These are phyloP conservation scores for Hymenoscyphus scutula DNA, from an alignment of 2,329 filamentous ascomycete species.

Conservation along the genomic window DNA sequence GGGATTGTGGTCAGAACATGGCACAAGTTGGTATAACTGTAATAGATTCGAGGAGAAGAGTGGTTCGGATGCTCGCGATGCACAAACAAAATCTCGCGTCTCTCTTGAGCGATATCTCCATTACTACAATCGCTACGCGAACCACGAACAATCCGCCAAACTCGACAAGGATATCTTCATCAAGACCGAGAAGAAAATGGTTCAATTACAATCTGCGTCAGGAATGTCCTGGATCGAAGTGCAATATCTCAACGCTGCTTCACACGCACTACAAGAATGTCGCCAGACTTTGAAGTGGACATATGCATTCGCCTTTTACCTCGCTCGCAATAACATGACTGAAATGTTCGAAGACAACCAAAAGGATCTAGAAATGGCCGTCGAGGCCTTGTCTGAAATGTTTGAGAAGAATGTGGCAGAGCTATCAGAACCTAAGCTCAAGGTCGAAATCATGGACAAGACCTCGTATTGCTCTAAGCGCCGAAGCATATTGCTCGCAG, in stretches of 20 bases:
- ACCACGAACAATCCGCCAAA: conserved; percentile 96
- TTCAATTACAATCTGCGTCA: conserved; percentile 86
- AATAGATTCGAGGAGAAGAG: conserved; percentile 97
- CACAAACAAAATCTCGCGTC: conserved; percentile 84
- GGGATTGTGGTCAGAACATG: conserved; percentile 97
- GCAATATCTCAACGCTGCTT: conserved; percentile 91
- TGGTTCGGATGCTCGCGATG: conserved; percentile 83
- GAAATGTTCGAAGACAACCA: conserved; percentile 99
- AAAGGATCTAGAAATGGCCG: conserved; percentile 94
- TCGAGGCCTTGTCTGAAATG: conserved; percentile 97
- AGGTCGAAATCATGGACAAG: conserved; percentile 98
- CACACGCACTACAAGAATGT: conserved; percentile 90
- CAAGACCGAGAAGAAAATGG: conserved; percentile 99
- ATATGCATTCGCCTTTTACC: conserved; percentile 96
- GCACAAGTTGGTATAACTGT: conserved; percentile 99
- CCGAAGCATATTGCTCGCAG: conserved; percentile 81
- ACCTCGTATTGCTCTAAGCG: conserved; percentile 95
- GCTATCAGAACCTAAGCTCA: conserved; percentile 80
- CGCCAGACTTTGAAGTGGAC: conserved; percentile 99
- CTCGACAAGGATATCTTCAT: conserved; percentile 93
- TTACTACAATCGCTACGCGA: conserved; percentile 98
- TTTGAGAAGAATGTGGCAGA: conserved; percentile 96
- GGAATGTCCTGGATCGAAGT: conserved; percentile 99
- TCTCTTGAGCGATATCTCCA: conserved; percentile 95
- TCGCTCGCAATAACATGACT: conserved; percentile 92